Evolutionary conservation across 139 green algal species (phyloP), one percentile per base, ranked within the genome.

Genomic region (Diplosphaera chodatii): DNA sequence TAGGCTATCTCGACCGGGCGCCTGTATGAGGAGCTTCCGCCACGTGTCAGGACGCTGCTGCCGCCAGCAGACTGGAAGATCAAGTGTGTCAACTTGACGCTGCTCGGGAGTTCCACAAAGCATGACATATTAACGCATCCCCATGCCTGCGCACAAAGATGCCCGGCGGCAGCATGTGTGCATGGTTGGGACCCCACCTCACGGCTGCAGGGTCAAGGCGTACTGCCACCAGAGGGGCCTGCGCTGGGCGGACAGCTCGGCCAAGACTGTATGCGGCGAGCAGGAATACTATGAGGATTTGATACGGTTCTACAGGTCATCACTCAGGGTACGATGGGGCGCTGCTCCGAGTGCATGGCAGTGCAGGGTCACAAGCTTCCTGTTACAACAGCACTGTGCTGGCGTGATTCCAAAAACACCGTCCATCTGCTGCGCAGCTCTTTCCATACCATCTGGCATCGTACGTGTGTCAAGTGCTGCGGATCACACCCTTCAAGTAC

Each of bases 281-380:
- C 68, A 85, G 32, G 93, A 97, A 8, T 98, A 98, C 74, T 98
- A 98, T 70, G 93, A 97, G 22, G 85, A 91, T 21, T 78, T 98
- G 27, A 27, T 97, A 5, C 67, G 66, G 0, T 78, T 72, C 33
- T 94, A 92, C 68, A 86, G 86, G 41, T 48, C 68, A 21, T 88
- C 87, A 67, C 80, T 86, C n/a, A 72, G 90, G 82, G 86, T 96
- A 59, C 55, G 83, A n/a, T n/a, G n/a, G n/a, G n/a, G n/a, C n/a
- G n/a, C n/a, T n/a, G n/a, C n/a, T n/a, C n/a, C n/a, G n/a, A n/a
- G n/a, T n/a, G n/a, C n/a, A n/a, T n/a, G n/a, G n/a, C n/a, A n/a
- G n/a, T n/a, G n/a, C n/a, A n/a, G n/a, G n/a, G n/a, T n/a, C n/a
- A n/a, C n/a, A n/a, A n/a, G n/a, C n/a, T n/a, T n/a, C n/a, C n/a